Evolutionary conservation across 2,329 filamentous ascomycete genomes (phyloP).

Genomic region (Podosphaera fusca): DNA sequence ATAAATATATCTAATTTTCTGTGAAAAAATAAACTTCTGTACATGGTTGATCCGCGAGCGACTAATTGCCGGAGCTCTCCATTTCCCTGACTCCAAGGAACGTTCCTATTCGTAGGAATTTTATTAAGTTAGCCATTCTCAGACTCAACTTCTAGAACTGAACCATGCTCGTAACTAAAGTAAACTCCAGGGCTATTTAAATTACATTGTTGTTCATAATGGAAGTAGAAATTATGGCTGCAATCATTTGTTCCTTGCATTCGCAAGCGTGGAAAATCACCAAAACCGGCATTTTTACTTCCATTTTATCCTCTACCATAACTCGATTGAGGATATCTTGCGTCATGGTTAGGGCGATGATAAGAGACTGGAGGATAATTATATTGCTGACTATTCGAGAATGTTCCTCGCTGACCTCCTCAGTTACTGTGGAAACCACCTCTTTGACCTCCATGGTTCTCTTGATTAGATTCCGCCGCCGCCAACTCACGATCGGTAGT

Average conservation of each 20-base stretch:
- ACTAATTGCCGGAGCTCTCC: background rate
- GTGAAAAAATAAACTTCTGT: too few species aligned
- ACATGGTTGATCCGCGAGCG: background rate
- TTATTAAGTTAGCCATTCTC: too few species aligned
- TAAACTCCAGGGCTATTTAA: background rate
- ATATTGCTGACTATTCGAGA: background rate
- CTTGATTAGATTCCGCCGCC: too few species aligned
- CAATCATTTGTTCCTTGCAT: too few species aligned
- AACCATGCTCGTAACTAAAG: background rate
- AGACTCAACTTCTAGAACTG: background rate
- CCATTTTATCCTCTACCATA: background rate
- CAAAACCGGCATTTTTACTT: background rate
- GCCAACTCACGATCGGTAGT: background rate
- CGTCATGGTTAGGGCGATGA: background rate
- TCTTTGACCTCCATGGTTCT: too few species aligned
- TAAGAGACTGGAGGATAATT: background rate
- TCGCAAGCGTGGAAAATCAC: too few species aligned
- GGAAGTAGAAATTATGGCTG: too few species aligned
- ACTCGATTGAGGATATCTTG: background rate
- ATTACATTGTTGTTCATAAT: too few species aligned
- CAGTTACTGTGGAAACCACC: too few species aligned
- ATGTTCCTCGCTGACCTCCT: too few species aligned
- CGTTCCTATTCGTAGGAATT: background rate
- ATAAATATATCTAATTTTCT: too few species aligned
- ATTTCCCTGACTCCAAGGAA: background rate